Evolutionary conservation across 129 eudicot genomes (phyloP), one percentile per base, ranked within the genome.

Genomic region (Logfia minima): DNA sequence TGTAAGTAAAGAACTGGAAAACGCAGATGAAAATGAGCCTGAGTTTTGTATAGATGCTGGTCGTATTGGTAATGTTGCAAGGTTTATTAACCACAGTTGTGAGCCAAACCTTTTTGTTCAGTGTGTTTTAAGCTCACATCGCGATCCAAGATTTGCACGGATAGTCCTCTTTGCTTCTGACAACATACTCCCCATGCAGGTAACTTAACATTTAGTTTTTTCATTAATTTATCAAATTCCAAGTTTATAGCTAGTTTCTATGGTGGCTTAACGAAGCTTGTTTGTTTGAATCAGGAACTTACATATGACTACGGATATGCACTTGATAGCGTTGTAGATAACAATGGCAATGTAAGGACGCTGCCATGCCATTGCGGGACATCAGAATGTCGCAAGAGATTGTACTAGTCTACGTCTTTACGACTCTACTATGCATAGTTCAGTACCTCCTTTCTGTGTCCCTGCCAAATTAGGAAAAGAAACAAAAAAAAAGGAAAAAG

Each of bases 281-380:
- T 84, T 72, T 31, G 41, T 84, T 72, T 31, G 41, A 18, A 73
- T 59, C 80, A 90, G 98, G 98, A 90, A 73, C 92, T 93, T 8
- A 82, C 92, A 0, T 93, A 90, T 28, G 96, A 90, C 78, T 93
- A 90, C 32, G 97, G 90, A 7, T 93, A 90, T 29, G 92, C 84
- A 28, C 90, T 93, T 4, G 91, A 89, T 58, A 93, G 96, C 51
- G 96, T 93, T 28, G 70, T 85, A 23, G 97, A 85, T 68, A 83
- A 86, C 19, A 90, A 90, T 77, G 97, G 91, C 19, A 79, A 43
- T n/a, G 76, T 85, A 31, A 85, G 61, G 62, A 77, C 73, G 63
- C 78, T 90, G 83, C 34, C 84, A 2, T 93, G 98, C 76, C 85
- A 70, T 72, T 93, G 97, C 72, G 98, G 98, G 66, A 88, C 97